phyloP scores from a whole-genome alignment of 805 yeast species.

The Schizosaccharomyces pombe region DNA sequence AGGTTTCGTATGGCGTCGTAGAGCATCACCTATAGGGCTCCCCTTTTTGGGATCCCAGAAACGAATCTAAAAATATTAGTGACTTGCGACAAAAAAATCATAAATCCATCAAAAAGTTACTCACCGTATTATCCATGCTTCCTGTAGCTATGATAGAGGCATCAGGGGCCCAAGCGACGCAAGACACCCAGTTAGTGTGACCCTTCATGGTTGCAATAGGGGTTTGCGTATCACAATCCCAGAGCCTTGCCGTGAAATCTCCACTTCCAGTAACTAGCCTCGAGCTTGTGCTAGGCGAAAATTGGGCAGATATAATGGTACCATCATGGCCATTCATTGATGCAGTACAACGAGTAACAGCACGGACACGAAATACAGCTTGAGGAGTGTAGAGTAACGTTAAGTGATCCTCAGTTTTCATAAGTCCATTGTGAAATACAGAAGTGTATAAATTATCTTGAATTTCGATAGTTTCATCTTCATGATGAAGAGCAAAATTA shows the following conservation, averaged over 20 bases:
- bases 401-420: conserved; percentile 78
- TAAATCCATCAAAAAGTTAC: not conserved
- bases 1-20: conserved; percentile 74
- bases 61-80: conserved; percentile 22
- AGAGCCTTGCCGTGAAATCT: conserved; percentile 79
- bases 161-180: conserved; percentile 80
- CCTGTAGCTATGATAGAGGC: conserved; percentile 87
- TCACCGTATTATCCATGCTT: conserved; percentile 60
- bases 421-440: conserved; percentile 62
- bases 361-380: conserved; percentile 78
- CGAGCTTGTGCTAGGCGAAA: conserved; percentile 73
- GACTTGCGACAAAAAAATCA: not conserved
- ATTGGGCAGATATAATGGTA: conserved; percentile 73
- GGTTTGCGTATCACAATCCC: conserved; percentile 93
- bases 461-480: conserved; percentile 40
- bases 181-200: conserved; percentile 80
- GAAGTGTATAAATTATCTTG: conserved; percentile 55
- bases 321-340: conserved; percentile 92
- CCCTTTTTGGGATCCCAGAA: conserved; percentile 72
- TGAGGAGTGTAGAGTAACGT: conserved; percentile 82
- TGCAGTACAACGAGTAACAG: conserved; percentile 74
- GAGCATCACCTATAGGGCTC: conserved; percentile 42
- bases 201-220: conserved; percentile 62
- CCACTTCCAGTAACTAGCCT: conserved; percentile 90
- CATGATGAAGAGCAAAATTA: conserved; percentile 36